phyloP scores from a whole-genome alignment of 2,329 filamentous ascomycete genomes.

The Cladosporium phlei region DNA sequence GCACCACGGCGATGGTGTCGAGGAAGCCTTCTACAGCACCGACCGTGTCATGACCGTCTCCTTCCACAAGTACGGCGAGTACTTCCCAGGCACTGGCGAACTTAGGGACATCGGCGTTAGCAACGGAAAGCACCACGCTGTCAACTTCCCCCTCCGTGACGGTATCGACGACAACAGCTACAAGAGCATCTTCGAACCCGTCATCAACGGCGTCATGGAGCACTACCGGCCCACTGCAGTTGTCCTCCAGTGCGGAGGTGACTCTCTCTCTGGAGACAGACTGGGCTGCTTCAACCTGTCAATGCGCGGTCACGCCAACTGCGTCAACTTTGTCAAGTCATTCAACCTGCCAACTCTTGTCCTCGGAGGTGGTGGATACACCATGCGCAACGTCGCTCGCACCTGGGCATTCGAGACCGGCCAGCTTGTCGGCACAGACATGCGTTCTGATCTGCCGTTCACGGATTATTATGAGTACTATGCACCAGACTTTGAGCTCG shows the following conservation, averaged over 20 bases:
- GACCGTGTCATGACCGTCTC: slow-evolving; percentile 68
- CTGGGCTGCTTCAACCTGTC: slow-evolving; percentile 66
- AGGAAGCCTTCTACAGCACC: slow-evolving; percentile 67
- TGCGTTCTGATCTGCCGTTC: slow-evolving; percentile 80
- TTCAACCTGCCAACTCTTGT: slow-evolving; percentile 63
- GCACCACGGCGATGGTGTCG: slow-evolving; percentile 64
- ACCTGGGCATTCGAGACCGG: slow-evolving; percentile 67
- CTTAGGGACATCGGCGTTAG: slow-evolving; percentile 64
- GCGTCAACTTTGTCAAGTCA: slow-evolving; percentile 64
- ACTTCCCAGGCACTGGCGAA: slow-evolving; percentile 66
- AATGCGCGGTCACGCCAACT: slow-evolving; percentile 67
- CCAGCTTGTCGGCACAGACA: slow-evolving; percentile 74
- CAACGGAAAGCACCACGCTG: slow-evolving; percentile 62
- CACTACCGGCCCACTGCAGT: slow-evolving; percentile 64
- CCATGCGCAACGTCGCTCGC: slow-evolving; percentile 61
- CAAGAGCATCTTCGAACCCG: slow-evolving; percentile 64
- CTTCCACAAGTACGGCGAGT: slow-evolving; percentile 70
- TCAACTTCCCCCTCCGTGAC: slow-evolving; percentile 66
- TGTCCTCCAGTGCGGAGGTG: slow-evolving; percentile 64
- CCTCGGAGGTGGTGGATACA: slow-evolving; percentile 64
- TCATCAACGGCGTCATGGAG: slow-evolving; percentile 64
- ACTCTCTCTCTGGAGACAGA: slow-evolving; percentile 62
- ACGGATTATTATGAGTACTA: slow-evolving; percentile 93
- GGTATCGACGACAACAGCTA: slow-evolving; percentile 65
- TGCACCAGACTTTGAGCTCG: slow-evolving; percentile 64